A percentile compares a stretch with the other conserved stretches of the same genome.
phyloP scores from a whole-genome alignment of 306 rosid species.

The Citrullus mucosospermus region DNA sequence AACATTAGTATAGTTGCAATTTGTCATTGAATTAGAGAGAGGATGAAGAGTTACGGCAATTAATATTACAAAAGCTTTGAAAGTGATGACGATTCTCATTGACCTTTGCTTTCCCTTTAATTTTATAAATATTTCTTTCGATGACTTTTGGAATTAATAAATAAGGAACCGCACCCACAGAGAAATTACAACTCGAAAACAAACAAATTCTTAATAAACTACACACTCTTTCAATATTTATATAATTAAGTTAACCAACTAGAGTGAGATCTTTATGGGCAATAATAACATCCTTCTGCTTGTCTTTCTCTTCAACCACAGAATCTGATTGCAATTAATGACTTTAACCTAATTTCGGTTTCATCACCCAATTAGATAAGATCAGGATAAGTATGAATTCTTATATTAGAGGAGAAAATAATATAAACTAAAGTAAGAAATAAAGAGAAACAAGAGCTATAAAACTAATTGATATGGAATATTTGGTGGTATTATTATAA shows the following conservation, averaged over 20 bases:
- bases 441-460: not conserved
- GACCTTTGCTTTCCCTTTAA: slow-evolving; percentile 54
- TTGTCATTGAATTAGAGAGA: not conserved
- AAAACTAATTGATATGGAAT: not conserved
- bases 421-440: not conserved
- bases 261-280: slow-evolving; percentile 37
- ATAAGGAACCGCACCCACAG: slow-evolving; percentile 32
- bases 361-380: slow-evolving; percentile 44
- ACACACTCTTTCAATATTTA: slow-evolving; percentile 22
- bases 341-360: slow-evolving; percentile 24
- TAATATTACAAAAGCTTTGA: slow-evolving; percentile 16
- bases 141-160: slow-evolving; percentile 15
- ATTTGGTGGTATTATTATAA: slow-evolving; percentile 8
- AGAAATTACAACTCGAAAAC: slow-evolving; percentile 63
- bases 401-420: not conserved
- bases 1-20: not conserved
- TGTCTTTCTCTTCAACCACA: slow-evolving; percentile 48
- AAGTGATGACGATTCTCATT: slow-evolving; percentile 30
- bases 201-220: slow-evolving; percentile 45
- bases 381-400: slow-evolving; percentile 30
- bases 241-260: slow-evolving; percentile 34
- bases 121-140: slow-evolving; percentile 13
- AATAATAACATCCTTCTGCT: slow-evolving; percentile 52
- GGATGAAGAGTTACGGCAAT: slow-evolving; percentile 2
- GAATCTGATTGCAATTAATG: slow-evolving; percentile 55